Base-by-base conservation (phyloP, 768 basidiomycete genomes). In the Peribolospora kevripleyi region DNA sequence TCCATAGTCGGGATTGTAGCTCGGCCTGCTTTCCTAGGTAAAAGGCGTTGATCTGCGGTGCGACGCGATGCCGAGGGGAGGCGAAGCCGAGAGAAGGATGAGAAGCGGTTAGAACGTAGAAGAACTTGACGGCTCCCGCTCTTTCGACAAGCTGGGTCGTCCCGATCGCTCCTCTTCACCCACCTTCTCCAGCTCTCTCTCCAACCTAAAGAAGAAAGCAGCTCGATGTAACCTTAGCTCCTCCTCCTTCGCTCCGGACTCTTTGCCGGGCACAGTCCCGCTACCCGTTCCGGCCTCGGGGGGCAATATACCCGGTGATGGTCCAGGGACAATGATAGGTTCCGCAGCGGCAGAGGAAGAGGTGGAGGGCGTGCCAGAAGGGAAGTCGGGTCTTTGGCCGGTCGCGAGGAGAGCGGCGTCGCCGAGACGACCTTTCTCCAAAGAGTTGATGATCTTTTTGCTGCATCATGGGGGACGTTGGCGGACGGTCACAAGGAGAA, bases 181-280 rank as follows among this genome's bases (percentile, higher is more conserved):
- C 61, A 82, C 91, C 78, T 97, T 98, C 70, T 97, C 93, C 25
- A 97, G 72, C 68, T 98, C 93, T 25, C 91, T 76, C 67, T 95
- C 90, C 0, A 98, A 76, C 67, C 90, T 97, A 75, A 93, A 97
- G 73, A 98, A 97, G 73, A 97, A 98, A 1, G 87, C 86, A 3
- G 90, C 84, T 65, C 90, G 86, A 71, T 91, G 86, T 10, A 88
- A 86, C 53, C 59, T 54, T 14, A 55, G 53, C 52, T 58, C 58
- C 48, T 58, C 46, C 52, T 61, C 52, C 37, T 58, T 51, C 51
- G 55, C 43, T 42, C 54, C 52, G 53, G 55, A 4, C 43, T 46
- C 40, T 54, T 52, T 40, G 55, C 42, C n/a, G 50, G 42, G 47
- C 61, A 43, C n/a, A 57, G 41, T 38, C 56, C 46, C 46, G 41